A percentile compares a stretch with the other conserved stretches of the same genome.
phyloP scores from a whole-genome alignment of 352 stramenopile genomes.

The Globisporangium cederbergense region DNA sequence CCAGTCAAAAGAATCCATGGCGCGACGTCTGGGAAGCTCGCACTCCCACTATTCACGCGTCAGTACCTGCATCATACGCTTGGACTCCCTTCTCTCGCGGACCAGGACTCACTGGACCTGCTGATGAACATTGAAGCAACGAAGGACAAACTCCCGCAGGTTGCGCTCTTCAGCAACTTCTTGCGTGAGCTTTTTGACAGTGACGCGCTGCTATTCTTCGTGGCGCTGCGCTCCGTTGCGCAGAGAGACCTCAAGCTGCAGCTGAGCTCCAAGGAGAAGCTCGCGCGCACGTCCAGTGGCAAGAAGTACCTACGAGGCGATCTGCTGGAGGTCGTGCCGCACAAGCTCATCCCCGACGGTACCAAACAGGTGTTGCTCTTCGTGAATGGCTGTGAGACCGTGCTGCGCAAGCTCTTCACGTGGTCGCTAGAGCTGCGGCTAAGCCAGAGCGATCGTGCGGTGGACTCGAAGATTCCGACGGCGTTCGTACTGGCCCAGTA shows the following conservation, averaged over 20 bases:
- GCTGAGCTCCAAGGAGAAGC: constrained; percentile 58
- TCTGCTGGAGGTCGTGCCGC: constrained; percentile 28
- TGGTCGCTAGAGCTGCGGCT: constrained; percentile 11
- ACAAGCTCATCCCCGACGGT: constrained; percentile 54
- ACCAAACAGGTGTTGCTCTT: constrained; percentile 52
- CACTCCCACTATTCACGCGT: constrained; percentile 59
- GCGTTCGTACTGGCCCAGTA: constrained; percentile 40
- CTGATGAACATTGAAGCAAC: constrained; percentile 56
- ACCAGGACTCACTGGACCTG: constrained; percentile 75
- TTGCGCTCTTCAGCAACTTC: constrained; percentile 59
- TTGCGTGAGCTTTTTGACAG: constrained; percentile 67
- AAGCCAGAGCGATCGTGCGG: neutral
- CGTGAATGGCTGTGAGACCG: constrained; percentile 32
- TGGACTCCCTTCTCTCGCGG: constrained; percentile 46
- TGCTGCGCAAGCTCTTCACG: constrained; percentile 45
- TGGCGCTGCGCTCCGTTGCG: constrained; percentile 39
- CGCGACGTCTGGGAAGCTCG: constrained; percentile 19
- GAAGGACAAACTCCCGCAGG: constrained; percentile 42
- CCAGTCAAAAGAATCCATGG: neutral
- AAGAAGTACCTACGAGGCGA: constrained; percentile 45
- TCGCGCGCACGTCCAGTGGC: constrained; percentile 36
- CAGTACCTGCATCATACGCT: constrained; percentile 49
- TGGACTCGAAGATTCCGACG: neutral
- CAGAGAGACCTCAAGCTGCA: constrained; percentile 56
- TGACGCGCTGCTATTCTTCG: constrained; percentile 62